A percentile compares a stretch with the other conserved stretches of the same genome.
These are phyloP conservation scores for Trametes cinnabarina DNA, from an alignment of 768 basidiomycete species.

Conservation along the genomic window DNA sequence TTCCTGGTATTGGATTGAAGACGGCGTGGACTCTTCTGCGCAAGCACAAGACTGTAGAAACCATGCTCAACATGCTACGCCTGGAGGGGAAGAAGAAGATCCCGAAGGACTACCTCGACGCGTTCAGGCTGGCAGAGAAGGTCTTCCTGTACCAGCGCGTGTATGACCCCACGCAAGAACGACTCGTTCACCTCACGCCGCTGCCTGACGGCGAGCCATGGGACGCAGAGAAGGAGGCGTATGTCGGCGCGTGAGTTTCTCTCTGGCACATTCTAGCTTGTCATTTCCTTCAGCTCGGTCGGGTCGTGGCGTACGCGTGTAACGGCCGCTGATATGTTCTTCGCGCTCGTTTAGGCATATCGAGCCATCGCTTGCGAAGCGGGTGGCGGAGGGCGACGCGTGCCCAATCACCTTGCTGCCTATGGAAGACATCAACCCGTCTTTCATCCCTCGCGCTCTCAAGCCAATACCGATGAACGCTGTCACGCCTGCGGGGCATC, in stretches of 20 bases:
- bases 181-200: conserved; percentile 69
- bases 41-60: conserved; percentile 84
- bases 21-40: conserved; percentile 81
- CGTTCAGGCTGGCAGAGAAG: conserved; percentile 81
- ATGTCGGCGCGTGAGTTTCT: conserved; percentile 63
- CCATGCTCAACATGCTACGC: conserved; percentile 69
- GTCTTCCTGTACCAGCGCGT: conserved; percentile 94
- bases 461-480: conserved; percentile 37
- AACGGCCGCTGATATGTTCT: conserved; percentile 7
- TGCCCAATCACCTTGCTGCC: conserved; percentile 67
- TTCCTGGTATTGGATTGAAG: conserved; percentile 90
- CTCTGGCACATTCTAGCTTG: background rate
- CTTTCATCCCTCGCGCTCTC: conserved; percentile 52
- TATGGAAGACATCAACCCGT: conserved; percentile 79
- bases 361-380: conserved; percentile 59
- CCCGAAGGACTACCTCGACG: conserved; percentile 69
- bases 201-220: conserved; percentile 50
- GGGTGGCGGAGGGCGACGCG: conserved; percentile 63
- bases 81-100: conserved; percentile 84
- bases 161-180: conserved; percentile 68
- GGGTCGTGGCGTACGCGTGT: conserved; percentile 16
- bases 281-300: background rate
- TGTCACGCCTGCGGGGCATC: conserved; percentile 18
- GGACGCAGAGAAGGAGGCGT: conserved; percentile 62
- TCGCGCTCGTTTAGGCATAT: conserved; percentile 49